Conservation (phyloP, 1,284 basidiomycete genomes). For the Boletus calvinii region DNA sequence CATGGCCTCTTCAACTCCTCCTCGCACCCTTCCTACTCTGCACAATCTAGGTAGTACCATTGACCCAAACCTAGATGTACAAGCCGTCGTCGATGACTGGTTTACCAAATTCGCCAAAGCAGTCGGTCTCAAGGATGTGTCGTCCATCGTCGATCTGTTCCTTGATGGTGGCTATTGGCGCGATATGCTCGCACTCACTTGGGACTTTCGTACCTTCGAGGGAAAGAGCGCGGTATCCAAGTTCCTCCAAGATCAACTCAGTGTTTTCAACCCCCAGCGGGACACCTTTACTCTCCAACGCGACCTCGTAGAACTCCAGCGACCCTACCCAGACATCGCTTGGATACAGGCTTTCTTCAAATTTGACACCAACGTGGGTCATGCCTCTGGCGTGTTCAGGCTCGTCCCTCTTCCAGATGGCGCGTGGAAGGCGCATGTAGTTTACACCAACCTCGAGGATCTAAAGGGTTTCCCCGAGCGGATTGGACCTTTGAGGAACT, state of each 20-base stretch:
- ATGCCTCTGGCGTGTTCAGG: constrained; percentile 47
- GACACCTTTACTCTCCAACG: constrained; percentile 24
- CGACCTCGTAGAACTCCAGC: constrained; percentile 32
- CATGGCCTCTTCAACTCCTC: constrained; percentile 10
- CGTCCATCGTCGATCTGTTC: constrained; percentile 34
- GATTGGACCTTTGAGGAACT: constrained; percentile 37
- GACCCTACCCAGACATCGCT: constrained; percentile 49
- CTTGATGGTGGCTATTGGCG: constrained; percentile 54
- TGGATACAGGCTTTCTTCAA: constrained; percentile 54
- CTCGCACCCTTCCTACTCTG: constrained; percentile 25
- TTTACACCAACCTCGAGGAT: constrained; percentile 40
- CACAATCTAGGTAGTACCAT: constrained; percentile 21
- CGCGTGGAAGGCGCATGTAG: constrained; percentile 48
- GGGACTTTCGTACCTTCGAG: constrained; percentile 62
- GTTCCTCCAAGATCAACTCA: constrained; percentile 47
- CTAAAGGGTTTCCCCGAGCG: constrained; percentile 43
- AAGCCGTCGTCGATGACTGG: constrained; percentile 18
- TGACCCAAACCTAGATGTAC: constrained; percentile 20
- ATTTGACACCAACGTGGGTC: constrained; percentile 51
- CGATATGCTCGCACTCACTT: constrained; percentile 59
- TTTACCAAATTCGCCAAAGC: constrained; percentile 25
- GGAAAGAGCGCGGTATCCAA: constrained; percentile 38
- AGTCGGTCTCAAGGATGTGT: constrained; percentile 22
- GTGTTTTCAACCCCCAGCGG: constrained; percentile 29
- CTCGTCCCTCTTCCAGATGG: constrained; percentile 47